These are phyloP conservation scores for Phyllachora maydis DNA, from an alignment of 2,329 filamentous ascomycete genomes.

Conservation along the genomic window DNA sequence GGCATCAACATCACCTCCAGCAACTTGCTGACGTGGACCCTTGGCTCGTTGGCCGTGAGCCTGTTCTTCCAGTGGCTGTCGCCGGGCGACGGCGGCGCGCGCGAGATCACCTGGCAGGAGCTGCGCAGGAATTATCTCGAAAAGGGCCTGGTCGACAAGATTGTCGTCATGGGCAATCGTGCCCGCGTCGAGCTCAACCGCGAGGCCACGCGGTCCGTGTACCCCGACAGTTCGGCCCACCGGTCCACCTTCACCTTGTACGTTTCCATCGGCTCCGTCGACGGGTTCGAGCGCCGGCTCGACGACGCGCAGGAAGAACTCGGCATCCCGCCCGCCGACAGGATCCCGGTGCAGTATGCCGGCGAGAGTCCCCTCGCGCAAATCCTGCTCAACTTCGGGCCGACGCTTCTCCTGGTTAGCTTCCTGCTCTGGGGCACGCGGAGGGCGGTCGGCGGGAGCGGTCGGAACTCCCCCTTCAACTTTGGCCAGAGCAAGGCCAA, in stretches of 20 bases:
- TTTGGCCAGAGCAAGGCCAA: conserved; percentile 93
- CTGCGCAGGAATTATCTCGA: conserved; percentile 84
- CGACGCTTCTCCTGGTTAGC: conserved; percentile 70
- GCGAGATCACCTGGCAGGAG: conserved; percentile 96
- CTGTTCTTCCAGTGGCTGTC: too few relatives aligned
- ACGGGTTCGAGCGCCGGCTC: conserved; percentile 75
- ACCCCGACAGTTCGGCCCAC: conserved; percentile 50
- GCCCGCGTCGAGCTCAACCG: conserved; percentile 61
- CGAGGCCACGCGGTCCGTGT: conserved; percentile 50
- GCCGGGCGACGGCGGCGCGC: too few relatives aligned
- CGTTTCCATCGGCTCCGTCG: conserved; percentile 88
- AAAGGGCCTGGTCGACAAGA: conserved; percentile 86
- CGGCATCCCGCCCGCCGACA: conserved; percentile 65
- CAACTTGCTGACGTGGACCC: conserved; percentile 1
- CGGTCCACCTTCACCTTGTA: conserved; percentile 60
- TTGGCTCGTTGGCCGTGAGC: too few relatives aligned
- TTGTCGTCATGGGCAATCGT: conserved; percentile 57
- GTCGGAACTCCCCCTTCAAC: conserved; percentile 58
- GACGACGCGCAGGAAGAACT: conserved; percentile 79
- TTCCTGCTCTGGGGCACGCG: conserved; percentile 62
- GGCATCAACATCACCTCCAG: conserved; percentile 8
- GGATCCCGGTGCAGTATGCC: conserved; percentile 81
- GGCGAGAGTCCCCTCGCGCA: conserved; percentile 30
- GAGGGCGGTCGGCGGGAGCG: conserved; percentile 48
- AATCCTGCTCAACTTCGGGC: conserved; percentile 61